Evolutionary conservation across 2,329 filamentous ascomycete genomes (phyloP).

Genomic region (Pseudogymnoascus destructans): DNA sequence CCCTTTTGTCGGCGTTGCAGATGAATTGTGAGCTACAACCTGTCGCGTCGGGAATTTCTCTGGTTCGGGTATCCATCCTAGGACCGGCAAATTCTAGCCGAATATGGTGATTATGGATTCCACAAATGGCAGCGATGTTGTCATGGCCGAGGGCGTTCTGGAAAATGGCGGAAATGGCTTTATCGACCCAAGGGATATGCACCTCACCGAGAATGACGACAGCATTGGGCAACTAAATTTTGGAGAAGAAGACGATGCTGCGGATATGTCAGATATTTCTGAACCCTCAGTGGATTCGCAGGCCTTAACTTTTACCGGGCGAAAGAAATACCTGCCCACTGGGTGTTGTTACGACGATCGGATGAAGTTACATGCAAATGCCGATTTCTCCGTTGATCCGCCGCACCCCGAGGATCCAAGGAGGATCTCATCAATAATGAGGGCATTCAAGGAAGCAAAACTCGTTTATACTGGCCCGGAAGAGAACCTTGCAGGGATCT

Average conservation of each 20-base stretch:
- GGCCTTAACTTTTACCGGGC: not conserved
- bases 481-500: conserved; percentile 37
- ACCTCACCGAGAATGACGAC: not conserved
- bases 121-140: not conserved
- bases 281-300: not conserved
- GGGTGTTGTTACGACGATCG: conserved; percentile 83
- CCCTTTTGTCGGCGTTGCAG: not conserved
- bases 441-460: conserved; percentile 69
- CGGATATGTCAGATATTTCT: not conserved
- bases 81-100: not conserved
- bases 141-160: not conserved
- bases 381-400: conserved; percentile 57
- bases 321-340: conserved; percentile 39
- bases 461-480: conserved; percentile 55
- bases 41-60: not conserved
- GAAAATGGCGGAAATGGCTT: not conserved
- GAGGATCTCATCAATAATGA: conserved; percentile 86
- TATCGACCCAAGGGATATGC: not conserved
- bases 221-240: not conserved
- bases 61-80: not conserved
- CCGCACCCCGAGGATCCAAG: conserved; percentile 91
- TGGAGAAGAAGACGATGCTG: not conserved
- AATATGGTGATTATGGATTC: conserved; percentile 9
- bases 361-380: conserved; percentile 92
- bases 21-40: not conserved